Base-by-base conservation (phyloP, 805 yeast species). In the Myxozyma neglecta region DNA sequence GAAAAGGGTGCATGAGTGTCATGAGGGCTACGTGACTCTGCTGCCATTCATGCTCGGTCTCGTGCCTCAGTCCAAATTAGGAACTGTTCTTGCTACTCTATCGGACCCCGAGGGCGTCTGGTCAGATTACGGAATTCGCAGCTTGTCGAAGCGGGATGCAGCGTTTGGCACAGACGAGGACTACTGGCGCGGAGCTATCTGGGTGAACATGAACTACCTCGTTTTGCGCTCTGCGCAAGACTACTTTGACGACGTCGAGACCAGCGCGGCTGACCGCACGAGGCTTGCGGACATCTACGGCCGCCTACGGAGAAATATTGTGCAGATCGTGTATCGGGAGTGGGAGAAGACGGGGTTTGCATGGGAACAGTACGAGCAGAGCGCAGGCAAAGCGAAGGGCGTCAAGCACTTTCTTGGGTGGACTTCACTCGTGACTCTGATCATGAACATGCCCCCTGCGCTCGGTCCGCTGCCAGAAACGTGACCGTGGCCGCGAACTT, bases 111-210 rank as follows among this genome's bases (percentile, higher is more conserved):
- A 84, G 11, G 85, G 86, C 69, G 75, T 94, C 56, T 92, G 94
- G 88, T 76, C 90, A 7, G 81, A 81, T 0, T 90, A 72, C 68
- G 99, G 99, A 13, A 77, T 94, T 42, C 80, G 97, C 65, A 88
- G 96, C 0, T 76, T 94, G 42, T 88, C 97, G 0, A 85, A 84
- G 69, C 68, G 79, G 5, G 92, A 89, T 69, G 76, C 77, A 20
- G 76, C 71, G 61, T 94, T 87, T 75, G 88, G 88, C 58, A 83
- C 86, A 0, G 93, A 81, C 7, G 99, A 94, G 71, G 86, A 93
- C 74, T 94, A 94, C 76, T 94, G 99, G 99, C 83, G 97, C 65
- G 94, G 97, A 0, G 90, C 96, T 18, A 80, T 94, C 34, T 94
- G 98, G 98, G 79, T 91, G 68, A 89, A 91, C 73, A 88, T 94